Percentiles rank a stretch among this genome's conserved stretches.
These are phyloP conservation scores for Kluyveromyces nonfermentans DNA, from an alignment of 805 yeast species.

Conservation along the genomic window DNA sequence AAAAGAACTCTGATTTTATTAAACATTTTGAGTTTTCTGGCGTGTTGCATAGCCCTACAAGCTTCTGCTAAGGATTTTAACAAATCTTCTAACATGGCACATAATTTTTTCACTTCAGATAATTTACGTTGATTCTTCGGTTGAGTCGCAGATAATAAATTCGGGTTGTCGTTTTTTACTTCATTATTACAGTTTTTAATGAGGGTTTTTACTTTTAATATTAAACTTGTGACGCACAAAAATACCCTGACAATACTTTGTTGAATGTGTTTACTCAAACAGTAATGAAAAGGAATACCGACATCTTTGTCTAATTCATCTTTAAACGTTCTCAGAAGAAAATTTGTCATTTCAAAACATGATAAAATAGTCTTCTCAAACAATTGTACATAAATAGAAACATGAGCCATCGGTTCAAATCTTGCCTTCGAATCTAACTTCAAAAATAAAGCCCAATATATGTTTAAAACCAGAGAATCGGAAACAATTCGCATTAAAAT, in stretches of 20 bases:
- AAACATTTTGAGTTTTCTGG: not conserved
- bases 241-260: not conserved
- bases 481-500: not conserved
- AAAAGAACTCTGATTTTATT: not conserved
- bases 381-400: not conserved
- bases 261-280: not conserved
- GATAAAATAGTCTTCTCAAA: not conserved
- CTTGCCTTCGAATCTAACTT: not conserved
- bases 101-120: not conserved
- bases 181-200: not conserved
- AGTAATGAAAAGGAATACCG: not conserved
- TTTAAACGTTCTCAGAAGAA: not conserved
- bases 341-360: conserved; percentile 3
- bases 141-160: not conserved
- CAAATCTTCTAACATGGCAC: not conserved
- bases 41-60: not conserved
- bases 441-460: not conserved
- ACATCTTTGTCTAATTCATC: not conserved
- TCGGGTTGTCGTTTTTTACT: not conserved
- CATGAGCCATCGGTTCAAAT: not conserved
- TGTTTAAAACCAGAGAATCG: not conserved
- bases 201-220: not conserved
- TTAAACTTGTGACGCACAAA: not conserved
- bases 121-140: not conserved
- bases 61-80: not conserved